Conservation (phyloP, 2,329 filamentous ascomycete species). For the Fusarium nematophilum region DNA sequence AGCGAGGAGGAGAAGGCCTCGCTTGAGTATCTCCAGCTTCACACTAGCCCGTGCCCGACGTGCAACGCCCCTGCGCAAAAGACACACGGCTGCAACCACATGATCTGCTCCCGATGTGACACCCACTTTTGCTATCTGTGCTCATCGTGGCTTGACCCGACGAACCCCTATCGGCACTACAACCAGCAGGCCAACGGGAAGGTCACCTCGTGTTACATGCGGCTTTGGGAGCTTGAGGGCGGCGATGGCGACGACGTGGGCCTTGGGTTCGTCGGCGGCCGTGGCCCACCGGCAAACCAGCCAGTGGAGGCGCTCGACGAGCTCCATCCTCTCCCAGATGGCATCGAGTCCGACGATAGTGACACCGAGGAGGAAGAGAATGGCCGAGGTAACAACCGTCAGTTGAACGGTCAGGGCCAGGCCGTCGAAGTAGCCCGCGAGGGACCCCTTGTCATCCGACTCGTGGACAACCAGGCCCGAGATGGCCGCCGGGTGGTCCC, state of each 20-base stretch:
- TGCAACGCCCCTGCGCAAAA: conserved; percentile 89
- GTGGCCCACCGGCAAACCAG: conserved; percentile 29
- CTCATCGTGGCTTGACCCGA: conserved; percentile 82
- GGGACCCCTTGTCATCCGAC: conserved; percentile 66
- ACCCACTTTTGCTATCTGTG: conserved; percentile 98
- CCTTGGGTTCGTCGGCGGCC: conserved; percentile 56
- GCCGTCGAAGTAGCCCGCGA: conserved; percentile 63
- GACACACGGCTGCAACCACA: conserved; percentile 94
- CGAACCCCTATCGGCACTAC: conserved; percentile 90
- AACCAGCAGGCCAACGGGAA: conserved; percentile 69
- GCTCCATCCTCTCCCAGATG: conserved; percentile 34
- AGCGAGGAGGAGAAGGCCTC: conserved; percentile 88
- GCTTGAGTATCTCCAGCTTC: conserved; percentile 81
- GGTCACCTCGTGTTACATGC: conserved; percentile 78
- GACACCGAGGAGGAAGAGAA: conserved; percentile 46
- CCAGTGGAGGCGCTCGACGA: conserved; percentile 24
- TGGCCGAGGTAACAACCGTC: conserved; percentile 38
- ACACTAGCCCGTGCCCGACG: conserved; percentile 90
- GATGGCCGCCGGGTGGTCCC: conserved; percentile 44
- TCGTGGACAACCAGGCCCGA: conserved; percentile 55
- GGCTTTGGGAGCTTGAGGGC: conserved; percentile 88
- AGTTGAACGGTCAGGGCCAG: conserved; percentile 43
- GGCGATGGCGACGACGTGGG: conserved; percentile 75
- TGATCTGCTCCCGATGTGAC: conserved; percentile 90
- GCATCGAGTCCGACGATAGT: conserved; percentile 50